These are phyloP conservation scores for Kodamaea jinghongensis DNA, from an alignment of 805 yeast genomes.

Conservation along the genomic window DNA sequence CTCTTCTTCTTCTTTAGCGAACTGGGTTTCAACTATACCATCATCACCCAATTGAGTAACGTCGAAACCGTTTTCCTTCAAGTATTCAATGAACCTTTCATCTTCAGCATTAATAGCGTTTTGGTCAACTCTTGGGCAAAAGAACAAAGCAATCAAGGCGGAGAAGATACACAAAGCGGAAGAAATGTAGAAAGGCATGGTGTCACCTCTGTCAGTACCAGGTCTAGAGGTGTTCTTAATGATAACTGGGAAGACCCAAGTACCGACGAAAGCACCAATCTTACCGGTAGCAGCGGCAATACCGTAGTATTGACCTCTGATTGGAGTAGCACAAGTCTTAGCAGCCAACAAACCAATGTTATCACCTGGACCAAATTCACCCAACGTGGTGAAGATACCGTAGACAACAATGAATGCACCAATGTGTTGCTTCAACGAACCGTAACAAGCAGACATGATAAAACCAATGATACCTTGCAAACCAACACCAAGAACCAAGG, in stretches of 20 bases:
- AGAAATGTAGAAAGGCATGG: conserved; percentile 80
- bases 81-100: conserved; percentile 62
- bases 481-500: conserved; percentile 65
- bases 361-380: conserved; percentile 95
- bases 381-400: conserved; percentile 83
- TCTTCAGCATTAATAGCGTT: conserved; percentile 81
- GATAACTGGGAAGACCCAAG: conserved; percentile 83
- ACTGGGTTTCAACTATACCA: conserved; percentile 7
- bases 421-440: conserved; percentile 52
- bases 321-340: conserved; percentile 80
- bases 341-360: conserved; percentile 86
- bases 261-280: conserved; percentile 89
- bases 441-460: conserved; percentile 74
- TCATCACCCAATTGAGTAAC: conserved; percentile 50
- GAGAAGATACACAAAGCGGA: conserved; percentile 73
- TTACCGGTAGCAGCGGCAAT: conserved; percentile 91
- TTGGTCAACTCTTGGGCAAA: conserved; percentile 80
- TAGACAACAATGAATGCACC: conserved; percentile 83
- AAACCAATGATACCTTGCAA: conserved; percentile 78
- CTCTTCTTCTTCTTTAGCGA: conserved; percentile 1
- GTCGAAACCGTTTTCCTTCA: conserved; percentile 69
- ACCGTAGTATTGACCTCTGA: conserved; percentile 89
- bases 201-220: conserved; percentile 58
- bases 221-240: conserved; percentile 48
- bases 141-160: conserved; percentile 65